A percentile compares a stretch with the other conserved stretches of the same genome.
Conservation (phyloP, 805 yeast genomes). For the Starmera quercuum region DNA sequence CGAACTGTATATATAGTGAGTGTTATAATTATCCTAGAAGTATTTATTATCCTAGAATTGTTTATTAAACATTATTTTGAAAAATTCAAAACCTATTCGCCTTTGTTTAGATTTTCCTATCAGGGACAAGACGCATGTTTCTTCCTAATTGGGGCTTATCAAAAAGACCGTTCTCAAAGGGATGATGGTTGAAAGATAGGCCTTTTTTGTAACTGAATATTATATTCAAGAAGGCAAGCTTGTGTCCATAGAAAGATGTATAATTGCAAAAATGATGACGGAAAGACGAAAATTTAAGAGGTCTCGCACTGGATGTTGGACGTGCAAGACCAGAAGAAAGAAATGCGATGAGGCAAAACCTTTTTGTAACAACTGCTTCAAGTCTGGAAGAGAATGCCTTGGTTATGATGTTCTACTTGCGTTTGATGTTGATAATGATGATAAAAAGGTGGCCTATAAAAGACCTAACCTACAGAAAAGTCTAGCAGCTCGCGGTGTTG, state of each 20-base stretch:
- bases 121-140: no score
- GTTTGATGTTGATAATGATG: constrained; percentile 35
- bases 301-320: constrained; percentile 40
- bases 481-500: background rate
- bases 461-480: background rate
- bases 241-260: no score
- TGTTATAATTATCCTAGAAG: background rate
- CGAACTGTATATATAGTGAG: background rate
- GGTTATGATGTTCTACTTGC: constrained; percentile 44
- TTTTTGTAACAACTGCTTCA: constrained; percentile 43
- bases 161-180: no score
- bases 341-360: constrained; percentile 68
- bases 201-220: no score
- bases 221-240: no score
- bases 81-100: no score
- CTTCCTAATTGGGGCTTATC: no score
- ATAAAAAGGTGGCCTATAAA: constrained; percentile 8
- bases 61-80: no score
- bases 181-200: no score
- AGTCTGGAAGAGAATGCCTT: constrained; percentile 50
- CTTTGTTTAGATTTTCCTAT: no score
- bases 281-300: constrained; percentile 1
- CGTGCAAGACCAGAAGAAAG: constrained; percentile 44
- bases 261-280: constrained; percentile 9
- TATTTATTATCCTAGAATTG: no score